These are phyloP conservation scores for Urochloa ruziziensis DNA, from an alignment of 176 grass and related monocot species.

Conservation along the genomic window DNA sequence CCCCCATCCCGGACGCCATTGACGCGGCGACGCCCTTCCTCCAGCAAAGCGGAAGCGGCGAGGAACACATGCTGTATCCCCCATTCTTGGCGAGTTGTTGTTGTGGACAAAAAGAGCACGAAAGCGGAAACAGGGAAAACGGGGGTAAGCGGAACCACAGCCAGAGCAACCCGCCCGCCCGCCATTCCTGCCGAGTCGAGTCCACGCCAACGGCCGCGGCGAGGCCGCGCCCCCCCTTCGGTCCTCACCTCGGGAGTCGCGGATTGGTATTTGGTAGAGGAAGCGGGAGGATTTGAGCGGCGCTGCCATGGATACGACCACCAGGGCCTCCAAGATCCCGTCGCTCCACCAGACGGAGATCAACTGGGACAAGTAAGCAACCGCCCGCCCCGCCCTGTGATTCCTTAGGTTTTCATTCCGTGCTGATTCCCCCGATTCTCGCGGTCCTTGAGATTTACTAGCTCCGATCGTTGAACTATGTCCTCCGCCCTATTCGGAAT, in stretches of 20 bases:
- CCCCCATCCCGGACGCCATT: slow-evolving; percentile 19
- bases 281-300: slow-evolving; percentile 31
- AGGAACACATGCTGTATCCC: slow-evolving; percentile 31
- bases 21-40: no score
- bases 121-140: background rate
- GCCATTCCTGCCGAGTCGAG: slow-evolving; percentile 17
- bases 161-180: background rate
- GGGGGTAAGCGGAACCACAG: background rate
- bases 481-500: background rate
- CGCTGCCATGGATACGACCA: slow-evolving; percentile 43
- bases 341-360: slow-evolving; percentile 87
- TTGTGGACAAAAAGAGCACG: slow-evolving; percentile 24
- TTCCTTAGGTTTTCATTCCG: background rate
- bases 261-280: slow-evolving; percentile 14
- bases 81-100: background rate
- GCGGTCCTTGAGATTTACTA: background rate
- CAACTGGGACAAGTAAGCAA: slow-evolving; percentile 93
- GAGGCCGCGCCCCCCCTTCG: background rate
- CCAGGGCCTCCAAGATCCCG: slow-evolving; percentile 51
- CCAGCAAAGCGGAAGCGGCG: slow-evolving; percentile 6
- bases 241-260: background rate
- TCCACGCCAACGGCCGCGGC: background rate
- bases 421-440: background rate
- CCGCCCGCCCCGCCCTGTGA: background rate
- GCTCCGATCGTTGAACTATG: background rate